Conservation (phyloP, 306 rosid species). For the Urtica urens region DNA sequence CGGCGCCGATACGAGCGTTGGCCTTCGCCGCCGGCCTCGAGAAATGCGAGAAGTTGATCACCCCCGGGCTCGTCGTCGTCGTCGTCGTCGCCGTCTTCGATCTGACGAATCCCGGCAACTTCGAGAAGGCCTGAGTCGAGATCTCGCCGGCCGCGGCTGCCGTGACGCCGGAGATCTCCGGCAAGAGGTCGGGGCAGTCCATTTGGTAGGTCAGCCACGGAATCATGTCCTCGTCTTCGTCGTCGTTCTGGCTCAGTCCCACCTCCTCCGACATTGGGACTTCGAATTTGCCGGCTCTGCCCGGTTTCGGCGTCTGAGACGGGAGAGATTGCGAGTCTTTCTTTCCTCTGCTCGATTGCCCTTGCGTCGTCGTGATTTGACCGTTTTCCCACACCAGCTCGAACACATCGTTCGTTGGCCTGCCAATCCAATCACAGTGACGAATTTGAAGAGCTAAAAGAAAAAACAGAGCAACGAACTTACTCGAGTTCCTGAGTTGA, state of each 20-base stretch:
- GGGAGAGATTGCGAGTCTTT: constrained; percentile 56
- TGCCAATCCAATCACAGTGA: constrained; percentile 16
- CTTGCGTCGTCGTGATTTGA: constrained; percentile 58
- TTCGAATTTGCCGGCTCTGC: constrained; percentile 58
- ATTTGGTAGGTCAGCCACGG: constrained; percentile 81
- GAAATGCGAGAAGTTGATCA: constrained; percentile 73
- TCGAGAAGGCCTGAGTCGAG: no score
- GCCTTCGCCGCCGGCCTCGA: constrained; percentile 53
- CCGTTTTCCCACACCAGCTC: constrained; percentile 95
- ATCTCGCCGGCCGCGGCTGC: no score
- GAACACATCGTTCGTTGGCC: constrained; percentile 59
- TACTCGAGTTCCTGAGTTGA: constrained; percentile 51
- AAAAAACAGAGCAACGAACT: constrained; percentile 21
- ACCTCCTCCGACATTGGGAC: constrained; percentile 46
- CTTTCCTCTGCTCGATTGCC: constrained; percentile 60
- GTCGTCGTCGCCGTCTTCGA: constrained; percentile 34
- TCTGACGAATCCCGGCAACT: no score
- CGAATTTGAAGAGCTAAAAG: constrained; percentile 2
- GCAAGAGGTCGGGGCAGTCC: constrained; percentile 59
- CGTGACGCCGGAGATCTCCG: constrained; percentile 52
- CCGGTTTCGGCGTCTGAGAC: constrained; percentile 41
- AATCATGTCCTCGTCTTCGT: constrained; percentile 54
- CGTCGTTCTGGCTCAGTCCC: constrained; percentile 56
- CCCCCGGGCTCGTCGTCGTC: constrained; percentile 26
- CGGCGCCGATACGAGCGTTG: constrained; percentile 33